Evolutionary conservation across 345 rosid genomes (phyloP), one percentile per base, ranked within the genome.

Genomic region (Luvunga scandens): DNA sequence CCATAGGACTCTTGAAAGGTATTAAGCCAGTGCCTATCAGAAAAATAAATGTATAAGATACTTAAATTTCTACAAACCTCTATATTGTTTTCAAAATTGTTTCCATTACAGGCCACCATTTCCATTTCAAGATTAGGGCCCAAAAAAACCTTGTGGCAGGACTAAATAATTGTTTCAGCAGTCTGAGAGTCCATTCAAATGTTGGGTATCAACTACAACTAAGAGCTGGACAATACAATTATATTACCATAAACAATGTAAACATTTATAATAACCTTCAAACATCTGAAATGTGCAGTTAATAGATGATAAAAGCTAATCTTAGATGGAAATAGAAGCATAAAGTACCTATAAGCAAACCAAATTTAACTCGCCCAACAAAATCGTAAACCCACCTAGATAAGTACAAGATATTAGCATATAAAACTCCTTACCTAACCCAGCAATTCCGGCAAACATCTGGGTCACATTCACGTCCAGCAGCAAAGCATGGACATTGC

Each of bases 401-500:
- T 21, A 21, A 25, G 2, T 50, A 8, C 6, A 53, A 66, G 34
- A 67, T 30, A 50, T 67, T 45, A 77, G 66, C 33, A 81, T 33
- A 72, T 6, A 30, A 24, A 60, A 69, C 36, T 55, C 79, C 60
- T 66, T 86, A 95, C 99, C 99, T 86, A 71, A 89, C 86, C 90
- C 83, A 85, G 85, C 99, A 96, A 77, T 78, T 96, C 76, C 97
- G 88, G 86, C 98, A 96, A 84, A 96, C 98, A 87, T 96, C 99
- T 7, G 99, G 99, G 84, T 96, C 99, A 80, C 99, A 96, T 89
- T 96, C 99, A 66, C 98, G 93, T 18, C 94, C 98, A 77, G 98
- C 99, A 76, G 98, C 99, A 90, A 94, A 96, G 85, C 99, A 96
- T 18, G 99, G 99, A 80, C 99, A 96, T 77, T 94, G 99, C 76